A percentile compares a stretch with the other conserved stretches of the same genome.
Evolutionary conservation across 352 stramenopile genomes (phyloP).

Genomic region (Discostella stelligera): DNA sequence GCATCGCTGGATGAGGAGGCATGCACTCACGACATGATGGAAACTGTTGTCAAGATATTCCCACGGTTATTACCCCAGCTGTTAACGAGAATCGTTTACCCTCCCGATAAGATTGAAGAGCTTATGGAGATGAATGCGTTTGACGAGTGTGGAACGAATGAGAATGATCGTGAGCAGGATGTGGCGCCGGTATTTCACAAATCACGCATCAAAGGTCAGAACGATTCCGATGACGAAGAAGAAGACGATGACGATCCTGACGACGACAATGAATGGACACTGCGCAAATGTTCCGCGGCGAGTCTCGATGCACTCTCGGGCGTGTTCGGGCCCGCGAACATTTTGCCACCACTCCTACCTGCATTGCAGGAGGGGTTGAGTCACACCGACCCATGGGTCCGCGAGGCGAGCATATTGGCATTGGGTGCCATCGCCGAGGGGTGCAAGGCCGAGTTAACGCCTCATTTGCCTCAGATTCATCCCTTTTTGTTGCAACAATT

Average conservation of each 20-base stretch:
- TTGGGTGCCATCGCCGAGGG: slow-evolving; percentile 92
- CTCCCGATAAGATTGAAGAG: slow-evolving; percentile 89
- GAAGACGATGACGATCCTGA: slow-evolving; percentile 88
- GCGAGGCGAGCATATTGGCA: slow-evolving; percentile 93
- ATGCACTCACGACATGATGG: slow-evolving; percentile 61
- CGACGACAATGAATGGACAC: slow-evolving; percentile 93
- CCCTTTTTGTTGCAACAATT: slow-evolving; percentile 93
- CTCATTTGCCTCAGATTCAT: slow-evolving; percentile 90
- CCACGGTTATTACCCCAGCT: slow-evolving; percentile 90
- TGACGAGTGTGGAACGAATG: slow-evolving; percentile 84
- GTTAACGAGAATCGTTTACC: slow-evolving; percentile 94
- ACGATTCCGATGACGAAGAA: slow-evolving; percentile 83
- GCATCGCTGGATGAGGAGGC: slow-evolving; percentile 53
- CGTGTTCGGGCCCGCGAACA: slow-evolving; percentile 88
- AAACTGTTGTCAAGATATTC: slow-evolving; percentile 85
- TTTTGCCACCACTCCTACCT: slow-evolving; percentile 90
- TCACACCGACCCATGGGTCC: slow-evolving; percentile 90
- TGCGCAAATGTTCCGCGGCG: slow-evolving; percentile 92
- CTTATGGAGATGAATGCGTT: slow-evolving; percentile 82
- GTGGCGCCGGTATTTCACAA: slow-evolving; percentile 84
- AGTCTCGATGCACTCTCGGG: slow-evolving; percentile 92
- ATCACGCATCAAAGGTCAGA: slow-evolving; percentile 42
- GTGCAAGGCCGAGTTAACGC: slow-evolving; percentile 90
- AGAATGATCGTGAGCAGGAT: slow-evolving; percentile 86
- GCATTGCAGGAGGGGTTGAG: slow-evolving; percentile 89